These are phyloP conservation scores for Clitocybe nebularis DNA, from an alignment of 1,284 basidiomycete genomes.

Conservation along the genomic window DNA sequence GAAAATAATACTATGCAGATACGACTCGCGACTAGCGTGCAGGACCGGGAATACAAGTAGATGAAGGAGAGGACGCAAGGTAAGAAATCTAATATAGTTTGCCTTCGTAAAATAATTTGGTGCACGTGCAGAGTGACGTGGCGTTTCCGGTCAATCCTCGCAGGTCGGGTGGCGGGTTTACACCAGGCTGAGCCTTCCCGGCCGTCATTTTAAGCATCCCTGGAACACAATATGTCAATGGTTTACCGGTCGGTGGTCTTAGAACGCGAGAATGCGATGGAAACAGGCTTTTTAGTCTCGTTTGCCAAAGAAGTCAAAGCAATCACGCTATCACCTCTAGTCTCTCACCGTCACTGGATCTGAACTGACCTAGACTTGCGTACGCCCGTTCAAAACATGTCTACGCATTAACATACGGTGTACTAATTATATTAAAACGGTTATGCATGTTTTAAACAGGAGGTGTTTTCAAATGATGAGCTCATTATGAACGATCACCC, in stretches of 20 bases:
- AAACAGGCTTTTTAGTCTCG: background rate
- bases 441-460: too few species aligned
- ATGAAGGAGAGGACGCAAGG: slow-evolving; percentile 13
- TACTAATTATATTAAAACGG: too few species aligned
- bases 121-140: slow-evolving; percentile 39
- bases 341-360: slow-evolving; percentile 13
- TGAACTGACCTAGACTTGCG: too few species aligned
- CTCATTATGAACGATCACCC: too few species aligned
- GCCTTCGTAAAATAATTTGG: slow-evolving; percentile 18
- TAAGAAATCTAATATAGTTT: slow-evolving; percentile 13
- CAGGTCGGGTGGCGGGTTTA: background rate
- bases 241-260: slow-evolving; percentile 1
- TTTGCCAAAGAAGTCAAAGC: background rate
- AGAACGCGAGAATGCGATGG: slow-evolving; percentile 3
- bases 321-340: slow-evolving; percentile 20
- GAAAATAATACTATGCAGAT: slow-evolving; percentile 19
- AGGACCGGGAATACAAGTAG: slow-evolving; percentile 10
- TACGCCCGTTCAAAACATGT: too few species aligned
- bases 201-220: slow-evolving; percentile 2
- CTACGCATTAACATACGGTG: too few species aligned
- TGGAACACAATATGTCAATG: too few species aligned
- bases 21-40: slow-evolving; percentile 15
- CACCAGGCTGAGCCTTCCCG: slow-evolving; percentile 13
- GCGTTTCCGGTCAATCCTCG: slow-evolving; percentile 17
- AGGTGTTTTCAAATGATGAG: too few species aligned